Base-by-base conservation (phyloP, 352 stramenopile genomes). In the Peronospora destructor region DNA sequence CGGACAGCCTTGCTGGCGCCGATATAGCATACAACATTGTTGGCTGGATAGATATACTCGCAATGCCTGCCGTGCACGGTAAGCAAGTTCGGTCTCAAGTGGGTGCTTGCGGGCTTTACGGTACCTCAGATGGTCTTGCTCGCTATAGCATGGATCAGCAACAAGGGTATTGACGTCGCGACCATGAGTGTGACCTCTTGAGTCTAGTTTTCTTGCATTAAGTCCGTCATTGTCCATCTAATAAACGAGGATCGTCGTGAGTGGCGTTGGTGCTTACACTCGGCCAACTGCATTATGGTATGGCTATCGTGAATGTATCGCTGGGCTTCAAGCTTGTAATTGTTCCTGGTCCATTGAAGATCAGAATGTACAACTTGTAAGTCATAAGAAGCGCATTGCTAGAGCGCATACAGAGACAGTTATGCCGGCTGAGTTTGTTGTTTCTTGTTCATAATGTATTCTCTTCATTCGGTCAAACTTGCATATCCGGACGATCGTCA, bases 41-140 rank as follows among this genome's bases (percentile, higher is more conserved):
- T 2, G 51, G 64, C 32, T 68, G 72, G 37, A n/a, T 70, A 74
- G 37, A n/a, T 70, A 2, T 72, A 65, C 57, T 69, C 66, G 26
- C 66, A 55, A 51, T 61, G 52, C 26, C 55, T 76, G 25, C 67
- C 64, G 26, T 61, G 63, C 46, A 42, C 74, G 2, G 64, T 72
- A 36, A 51, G 53, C 38, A 68, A 70, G 44, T 59, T 69, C 17
- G 64, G 68, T 17, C 47, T 61, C 30, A 61, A 65, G 39, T 68
- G 56, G 53, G 58, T 70, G 9, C 36, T 77, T 9, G 56, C 60
- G 10, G 4, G 54, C 2, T 60, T 61, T 2, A 64, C 63, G 9
- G 14, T 77, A n/a, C 67, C 67, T 25, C 68, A 77, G 43, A 61
- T 55, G 35, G 55, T 66, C 17, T 50, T 77, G 6, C 10, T 74